These are phyloP conservation scores for Mucor lusitanicus DNA, from an alignment of 371 early-diverging fungal genomes.

Conservation along the genomic window DNA sequence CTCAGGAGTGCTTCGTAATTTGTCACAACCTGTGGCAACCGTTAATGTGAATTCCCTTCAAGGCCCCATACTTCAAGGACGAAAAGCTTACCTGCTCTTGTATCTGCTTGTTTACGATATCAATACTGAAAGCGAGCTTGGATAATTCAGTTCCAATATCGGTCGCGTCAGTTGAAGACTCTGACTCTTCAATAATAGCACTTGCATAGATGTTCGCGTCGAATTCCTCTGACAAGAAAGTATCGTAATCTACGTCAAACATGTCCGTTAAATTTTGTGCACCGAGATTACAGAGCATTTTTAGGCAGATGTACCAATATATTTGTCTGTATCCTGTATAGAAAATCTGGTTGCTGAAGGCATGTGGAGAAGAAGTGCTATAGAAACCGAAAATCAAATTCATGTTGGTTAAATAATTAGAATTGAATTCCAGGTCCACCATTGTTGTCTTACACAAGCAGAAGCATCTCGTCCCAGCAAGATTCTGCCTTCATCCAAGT, in stretches of 20 bases:
- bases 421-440: background rate
- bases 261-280: background rate
- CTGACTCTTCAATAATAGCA: slow-evolving; percentile 54
- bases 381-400: background rate
- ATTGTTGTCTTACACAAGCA: background rate
- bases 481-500: too few relatives aligned
- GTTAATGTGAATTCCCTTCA: background rate
- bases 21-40: slow-evolving; percentile 55
- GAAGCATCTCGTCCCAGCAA: background rate
- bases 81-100: slow-evolving; percentile 65
- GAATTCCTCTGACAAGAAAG: slow-evolving; percentile 60
- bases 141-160: slow-evolving; percentile 72
- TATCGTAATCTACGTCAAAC: slow-evolving; percentile 52
- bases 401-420: background rate
- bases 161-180: slow-evolving; percentile 39
- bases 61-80: background rate
- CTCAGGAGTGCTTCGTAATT: slow-evolving; percentile 73
- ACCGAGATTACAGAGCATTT: background rate
- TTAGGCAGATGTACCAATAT: slow-evolving; percentile 12
- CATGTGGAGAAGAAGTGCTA: background rate
- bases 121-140: slow-evolving; percentile 73
- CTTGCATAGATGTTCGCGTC: slow-evolving; percentile 63
- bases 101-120: slow-evolving; percentile 76
- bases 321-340: slow-evolving; percentile 17
- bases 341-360: slow-evolving; percentile 1